Evolutionary conservation across 495 filamentous ascomycete species (phyloP).

Genomic region (Immersiella caudata): DNA sequence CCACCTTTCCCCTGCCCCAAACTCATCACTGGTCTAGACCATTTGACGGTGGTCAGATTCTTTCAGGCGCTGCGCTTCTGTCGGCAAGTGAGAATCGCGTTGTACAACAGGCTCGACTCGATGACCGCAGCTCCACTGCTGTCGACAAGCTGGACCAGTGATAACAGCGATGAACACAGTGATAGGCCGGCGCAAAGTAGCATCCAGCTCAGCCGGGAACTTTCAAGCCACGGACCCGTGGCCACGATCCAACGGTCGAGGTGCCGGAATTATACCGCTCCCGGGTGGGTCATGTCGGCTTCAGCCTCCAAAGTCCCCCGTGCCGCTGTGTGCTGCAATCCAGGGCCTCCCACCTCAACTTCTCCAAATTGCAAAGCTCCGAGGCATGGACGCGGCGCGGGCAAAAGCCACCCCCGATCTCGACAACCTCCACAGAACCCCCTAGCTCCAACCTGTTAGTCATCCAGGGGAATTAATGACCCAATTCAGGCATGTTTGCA

Average conservation of each 20-base stretch:
- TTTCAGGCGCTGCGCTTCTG: background rate
- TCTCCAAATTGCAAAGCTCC: slow-evolving; percentile 5
- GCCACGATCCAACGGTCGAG: background rate
- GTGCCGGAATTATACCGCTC: slow-evolving; percentile 1
- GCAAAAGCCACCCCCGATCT: background rate
- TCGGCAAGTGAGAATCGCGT: background rate
- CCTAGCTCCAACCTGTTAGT: background rate
- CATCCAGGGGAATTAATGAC: slow-evolving; percentile 2
- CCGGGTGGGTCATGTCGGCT: background rate
- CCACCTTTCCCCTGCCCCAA: background rate
- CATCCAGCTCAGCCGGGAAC: slow-evolving; percentile 9
- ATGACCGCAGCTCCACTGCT: background rate
- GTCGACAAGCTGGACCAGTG: background rate
- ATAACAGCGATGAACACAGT: background rate
- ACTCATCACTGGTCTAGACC: background rate
- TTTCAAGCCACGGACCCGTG: slow-evolving; percentile 1
- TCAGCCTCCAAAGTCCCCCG: slow-evolving; percentile 12
- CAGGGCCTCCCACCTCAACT: background rate
- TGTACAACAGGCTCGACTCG: background rate
- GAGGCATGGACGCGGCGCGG: background rate
- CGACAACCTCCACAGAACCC: background rate
- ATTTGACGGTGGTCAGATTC: background rate
- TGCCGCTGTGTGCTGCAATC: background rate
- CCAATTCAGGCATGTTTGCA: background rate
- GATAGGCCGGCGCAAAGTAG: background rate